These are phyloP conservation scores for Pythium aphanidermatum DNA, from an alignment of 352 stramenopile genomes.

Conservation along the genomic window DNA sequence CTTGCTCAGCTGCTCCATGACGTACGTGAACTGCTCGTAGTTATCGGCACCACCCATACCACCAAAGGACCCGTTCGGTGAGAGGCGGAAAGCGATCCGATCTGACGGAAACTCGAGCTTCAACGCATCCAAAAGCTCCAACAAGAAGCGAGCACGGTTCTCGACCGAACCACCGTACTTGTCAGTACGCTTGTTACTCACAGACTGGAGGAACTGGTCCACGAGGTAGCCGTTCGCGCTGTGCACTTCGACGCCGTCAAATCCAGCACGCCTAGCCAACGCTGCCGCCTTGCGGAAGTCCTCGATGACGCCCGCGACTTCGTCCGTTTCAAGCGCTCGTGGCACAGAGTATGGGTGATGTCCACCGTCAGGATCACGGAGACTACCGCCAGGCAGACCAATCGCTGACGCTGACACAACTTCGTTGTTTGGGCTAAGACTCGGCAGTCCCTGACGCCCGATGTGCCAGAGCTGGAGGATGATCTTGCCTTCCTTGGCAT, in stretches of 20 bases:
- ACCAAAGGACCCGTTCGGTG: constrained; percentile 17
- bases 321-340: constrained; percentile 37
- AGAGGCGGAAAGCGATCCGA: constrained; percentile 14
- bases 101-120: constrained; percentile 2
- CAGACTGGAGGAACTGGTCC: no score
- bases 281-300: constrained; percentile 44
- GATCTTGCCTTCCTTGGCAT: no score
- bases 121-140: constrained; percentile 44
- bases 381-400: constrained; percentile 9
- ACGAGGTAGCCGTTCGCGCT: constrained; percentile 82
- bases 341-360: constrained; percentile 22
- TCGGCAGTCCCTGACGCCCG: constrained; percentile 35
- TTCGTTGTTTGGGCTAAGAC: constrained; percentile 11
- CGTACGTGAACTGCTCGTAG: constrained; percentile 12
- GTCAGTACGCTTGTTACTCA: constrained; percentile 59
- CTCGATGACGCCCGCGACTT: constrained; percentile 42
- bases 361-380: not conserved
- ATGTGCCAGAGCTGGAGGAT: constrained; percentile 68
- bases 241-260: constrained; percentile 81
- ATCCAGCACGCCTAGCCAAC: constrained; percentile 48
- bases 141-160: constrained; percentile 55
- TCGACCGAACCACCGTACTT: no score
- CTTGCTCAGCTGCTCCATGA: constrained; percentile 14
- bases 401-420: constrained; percentile 24
- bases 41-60: constrained; percentile 12